Evolutionary conservation across 2,329 filamentous ascomycete genomes (phyloP).

Genomic region (Camillea tinctor): DNA sequence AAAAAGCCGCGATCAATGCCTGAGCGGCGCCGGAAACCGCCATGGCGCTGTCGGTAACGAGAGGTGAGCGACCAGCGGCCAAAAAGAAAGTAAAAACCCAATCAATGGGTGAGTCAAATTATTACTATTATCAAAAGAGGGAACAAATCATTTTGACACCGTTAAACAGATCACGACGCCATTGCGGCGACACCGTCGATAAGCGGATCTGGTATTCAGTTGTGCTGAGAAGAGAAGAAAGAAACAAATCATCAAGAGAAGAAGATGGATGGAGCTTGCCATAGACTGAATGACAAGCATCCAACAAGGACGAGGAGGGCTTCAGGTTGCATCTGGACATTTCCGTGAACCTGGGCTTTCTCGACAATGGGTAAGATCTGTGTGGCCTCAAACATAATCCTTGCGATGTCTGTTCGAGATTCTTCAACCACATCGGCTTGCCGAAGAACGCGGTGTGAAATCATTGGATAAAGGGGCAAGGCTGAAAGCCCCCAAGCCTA

Average conservation of each 20-base stretch:
- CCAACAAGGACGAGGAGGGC: slow-evolving; percentile 2
- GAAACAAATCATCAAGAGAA: slow-evolving; percentile 1
- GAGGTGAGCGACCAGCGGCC: slow-evolving; percentile 24
- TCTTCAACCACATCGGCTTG: slow-evolving; percentile 10
- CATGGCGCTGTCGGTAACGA: slow-evolving; percentile 39
- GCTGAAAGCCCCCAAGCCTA: slow-evolving; percentile 18
- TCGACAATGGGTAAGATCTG: slow-evolving; percentile 11
- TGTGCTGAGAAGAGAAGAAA: slow-evolving; percentile 11
- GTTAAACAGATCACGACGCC: slow-evolving; percentile 14
- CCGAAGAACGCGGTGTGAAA: slow-evolving; percentile 4
- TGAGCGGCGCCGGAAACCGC: slow-evolving; percentile 43
- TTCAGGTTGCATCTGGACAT: slow-evolving; percentile 3
- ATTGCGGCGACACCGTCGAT: slow-evolving; percentile 16
- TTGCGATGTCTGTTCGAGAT: slow-evolving; percentile 22
- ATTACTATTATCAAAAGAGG: slow-evolving; percentile 32
- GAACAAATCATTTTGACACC: slow-evolving; percentile 25
- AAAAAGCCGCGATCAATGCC: slow-evolving; percentile 53
- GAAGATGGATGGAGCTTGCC: slow-evolving; percentile 5
- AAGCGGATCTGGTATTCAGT: slow-evolving; percentile 10
- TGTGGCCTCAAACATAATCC: slow-evolving; percentile 21
- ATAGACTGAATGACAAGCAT: slow-evolving; percentile 6
- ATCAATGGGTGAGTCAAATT: slow-evolving; percentile 44
- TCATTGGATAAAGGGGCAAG: slow-evolving; percentile 16
- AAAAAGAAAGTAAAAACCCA: slow-evolving; percentile 40
- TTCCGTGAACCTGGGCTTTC: slow-evolving; percentile 9